Percentiles rank a stretch among this genome's conserved stretches.
Conservation (phyloP, 2,329 filamentous ascomycete genomes). For the Macrophomina tecta region DNA sequence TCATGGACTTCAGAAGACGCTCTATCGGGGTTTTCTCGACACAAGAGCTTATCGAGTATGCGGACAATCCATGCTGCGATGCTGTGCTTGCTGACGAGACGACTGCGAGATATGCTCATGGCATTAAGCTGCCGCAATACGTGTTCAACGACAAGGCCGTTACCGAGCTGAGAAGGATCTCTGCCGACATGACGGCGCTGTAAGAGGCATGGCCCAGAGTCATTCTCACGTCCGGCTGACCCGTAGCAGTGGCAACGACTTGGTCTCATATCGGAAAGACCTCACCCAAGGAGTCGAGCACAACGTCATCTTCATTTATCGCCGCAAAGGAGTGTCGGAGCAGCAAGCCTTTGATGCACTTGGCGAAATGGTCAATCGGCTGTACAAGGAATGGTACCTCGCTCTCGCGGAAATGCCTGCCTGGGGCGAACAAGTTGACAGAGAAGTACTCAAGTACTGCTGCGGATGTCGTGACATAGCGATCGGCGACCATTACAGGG, state of each 20-base stretch:
- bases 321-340: neutral
- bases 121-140: neutral
- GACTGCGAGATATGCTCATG: neutral
- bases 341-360: conserved; percentile 1
- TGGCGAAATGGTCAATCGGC: neutral
- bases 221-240: neutral
- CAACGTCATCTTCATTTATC: conserved; percentile 15
- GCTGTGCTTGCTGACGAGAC: neutral
- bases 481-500: neutral
- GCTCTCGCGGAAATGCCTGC: neutral
- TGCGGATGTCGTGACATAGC: neutral
- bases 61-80: neutral
- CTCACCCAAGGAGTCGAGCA: conserved; percentile 1
- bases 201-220: neutral
- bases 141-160: neutral
- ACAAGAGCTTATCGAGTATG: conserved; percentile 2
- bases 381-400: conserved; percentile 17
- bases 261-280: conserved; percentile 15
- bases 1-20: conserved; percentile 5
- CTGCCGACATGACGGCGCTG: neutral
- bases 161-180: neutral
- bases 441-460: conserved; percentile 8
- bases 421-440: conserved; percentile 7
- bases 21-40: neutral
- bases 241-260: neutral